Evolutionary conservation across 139 green algal species (phyloP), one percentile per base, ranked within the genome.

Genomic region (Penium margaritaceum): DNA sequence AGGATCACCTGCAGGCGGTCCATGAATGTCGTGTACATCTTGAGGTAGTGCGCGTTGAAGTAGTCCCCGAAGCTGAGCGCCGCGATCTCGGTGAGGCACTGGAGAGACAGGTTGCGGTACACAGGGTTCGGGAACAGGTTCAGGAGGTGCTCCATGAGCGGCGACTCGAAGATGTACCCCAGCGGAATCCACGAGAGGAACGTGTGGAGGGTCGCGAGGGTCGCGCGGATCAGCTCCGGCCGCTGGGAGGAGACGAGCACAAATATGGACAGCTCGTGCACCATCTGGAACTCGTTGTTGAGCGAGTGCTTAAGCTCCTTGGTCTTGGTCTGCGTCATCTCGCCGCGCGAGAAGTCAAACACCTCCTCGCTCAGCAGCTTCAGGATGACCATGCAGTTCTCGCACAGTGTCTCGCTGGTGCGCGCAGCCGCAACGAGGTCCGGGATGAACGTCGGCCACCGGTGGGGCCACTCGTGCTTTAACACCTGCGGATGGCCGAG

Each of bases 351-450:
- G 75, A 99, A 99, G 81, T 99, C 94, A 83, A 99, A 99, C 46
- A 99, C 90, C 83, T 99, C 94, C 85, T 99, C 94, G 53, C 76
- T 90, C 5, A 99, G 86, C 65, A 98, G 80, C 83, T 91, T 92
- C 9, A 99, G 88, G 38, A 99, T 96, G 70, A 89, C 75, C 94
- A 99, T 97, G 75, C 82, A 92, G 85, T 99, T 99, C 78, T 99
- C 94, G 76, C 94, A 99, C 58, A 98, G 86, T 15, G 86, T 94
- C 81, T 97, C 91, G 75, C 87, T 93, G 47, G 86, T 97, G 65
- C 89, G 91, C 30, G 86, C 90, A 1, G 94, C 94, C 24, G 83
- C 87, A 27, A 97, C 91, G 14, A 99, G 86, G 81, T 99, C 94
- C 14, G 90, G 84, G 44, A 99, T 91, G 82, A 99, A 99, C 58